phyloP scores from a whole-genome alignment of 352 stramenopile species.

The Globisporangium nagaii region DNA sequence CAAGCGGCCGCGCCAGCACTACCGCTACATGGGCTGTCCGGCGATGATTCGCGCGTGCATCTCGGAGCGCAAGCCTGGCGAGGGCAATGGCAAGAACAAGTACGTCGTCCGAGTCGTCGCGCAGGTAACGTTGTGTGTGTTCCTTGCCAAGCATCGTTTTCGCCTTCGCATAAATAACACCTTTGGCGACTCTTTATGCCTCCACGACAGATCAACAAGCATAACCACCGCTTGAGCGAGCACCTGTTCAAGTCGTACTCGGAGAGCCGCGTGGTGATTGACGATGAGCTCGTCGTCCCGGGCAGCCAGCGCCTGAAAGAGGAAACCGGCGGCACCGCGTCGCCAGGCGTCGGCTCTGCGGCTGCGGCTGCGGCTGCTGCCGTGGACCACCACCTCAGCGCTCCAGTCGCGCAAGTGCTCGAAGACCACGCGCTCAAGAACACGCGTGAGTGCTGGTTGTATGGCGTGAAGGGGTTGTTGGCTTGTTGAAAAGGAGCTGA shows the following conservation, averaged over 20 bases:
- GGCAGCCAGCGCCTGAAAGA: conserved; percentile 46
- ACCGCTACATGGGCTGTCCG: conserved; percentile 79
- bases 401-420: conserved; percentile 24
- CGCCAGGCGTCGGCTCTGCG: conserved; percentile 7
- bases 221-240: conserved; percentile 82
- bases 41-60: conserved; percentile 82
- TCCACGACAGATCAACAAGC: conserved; percentile 83
- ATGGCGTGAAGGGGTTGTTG: background rate
- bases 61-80: conserved; percentile 62
- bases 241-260: conserved; percentile 86
- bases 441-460: conserved; percentile 23
- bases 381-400: conserved; percentile 22
- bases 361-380: conserved; percentile 16
- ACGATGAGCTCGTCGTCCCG: conserved; percentile 67
- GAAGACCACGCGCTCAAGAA: conserved; percentile 54
- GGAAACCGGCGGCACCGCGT: conserved; percentile 19
- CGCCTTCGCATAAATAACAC: too few relatives aligned
- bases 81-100: conserved; percentile 56
- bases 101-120: conserved; percentile 82
- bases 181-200: too few relatives aligned
- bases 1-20: conserved; percentile 74
- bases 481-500: background rate
- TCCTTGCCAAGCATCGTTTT: too few relatives aligned
- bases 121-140: too few relatives aligned
- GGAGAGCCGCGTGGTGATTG: conserved; percentile 81